Conservation (phyloP, 495 filamentous ascomycete species). For the Penicillium paxilli region DNA sequence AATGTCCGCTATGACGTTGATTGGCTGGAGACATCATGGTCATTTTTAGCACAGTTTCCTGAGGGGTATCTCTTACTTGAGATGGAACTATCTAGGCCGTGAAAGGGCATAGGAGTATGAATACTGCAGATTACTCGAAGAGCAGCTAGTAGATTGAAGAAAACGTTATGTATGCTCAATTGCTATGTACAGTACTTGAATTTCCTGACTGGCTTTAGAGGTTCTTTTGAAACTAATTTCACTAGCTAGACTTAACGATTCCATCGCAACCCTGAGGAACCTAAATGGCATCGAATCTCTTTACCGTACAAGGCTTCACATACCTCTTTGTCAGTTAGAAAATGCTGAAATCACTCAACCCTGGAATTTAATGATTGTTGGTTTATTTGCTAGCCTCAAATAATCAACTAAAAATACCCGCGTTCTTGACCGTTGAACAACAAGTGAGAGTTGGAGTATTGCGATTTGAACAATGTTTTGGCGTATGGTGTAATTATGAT, state of each 20-base stretch:
- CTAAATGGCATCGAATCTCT: neutral
- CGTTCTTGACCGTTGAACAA: neutral
- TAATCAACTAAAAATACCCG: neutral
- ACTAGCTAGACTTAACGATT: neutral
- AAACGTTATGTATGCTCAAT: conserved; percentile 1
- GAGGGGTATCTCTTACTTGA: neutral
- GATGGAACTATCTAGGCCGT: neutral
- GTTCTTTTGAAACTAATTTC: neutral
- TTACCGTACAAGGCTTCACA: neutral
- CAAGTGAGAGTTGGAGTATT: neutral
- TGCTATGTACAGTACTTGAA: neutral
- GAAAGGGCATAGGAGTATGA: neutral
- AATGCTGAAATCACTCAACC: neutral
- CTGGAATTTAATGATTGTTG: neutral
- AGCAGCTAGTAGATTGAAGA: neutral
- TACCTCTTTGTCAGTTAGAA: neutral
- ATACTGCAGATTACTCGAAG: neutral
- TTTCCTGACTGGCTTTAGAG: neutral
- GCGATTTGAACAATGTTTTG: neutral
- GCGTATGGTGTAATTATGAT: neutral
- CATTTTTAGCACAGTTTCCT: neutral
- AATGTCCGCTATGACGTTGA: neutral
- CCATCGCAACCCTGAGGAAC: neutral
- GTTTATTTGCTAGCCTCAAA: neutral
- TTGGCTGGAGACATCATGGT: neutral